Evolutionary conservation across 2,329 filamentous ascomycete genomes (phyloP).

Genomic region (Paraphoma chrysanthemicola): DNA sequence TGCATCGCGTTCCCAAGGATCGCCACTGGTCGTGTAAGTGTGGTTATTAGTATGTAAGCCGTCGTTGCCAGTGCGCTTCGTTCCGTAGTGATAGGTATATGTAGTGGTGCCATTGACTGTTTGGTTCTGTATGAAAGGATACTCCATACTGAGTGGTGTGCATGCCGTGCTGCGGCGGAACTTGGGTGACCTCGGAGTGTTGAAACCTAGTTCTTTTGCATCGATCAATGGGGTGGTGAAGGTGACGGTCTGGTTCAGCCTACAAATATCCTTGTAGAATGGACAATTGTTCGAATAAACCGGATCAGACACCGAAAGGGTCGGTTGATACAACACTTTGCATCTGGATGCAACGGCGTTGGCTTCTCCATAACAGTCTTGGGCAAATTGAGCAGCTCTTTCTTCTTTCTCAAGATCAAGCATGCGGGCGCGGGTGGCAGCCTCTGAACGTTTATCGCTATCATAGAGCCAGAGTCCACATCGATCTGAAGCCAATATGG

Average conservation of each 20-base stretch:
- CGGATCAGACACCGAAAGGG: not conserved
- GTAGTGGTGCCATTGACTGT: slow-evolving; percentile 6
- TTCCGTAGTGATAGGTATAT: slow-evolving; percentile 8
- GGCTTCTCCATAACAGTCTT: slow-evolving; percentile 1
- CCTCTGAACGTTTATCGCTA: not conserved
- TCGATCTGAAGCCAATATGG: not conserved
- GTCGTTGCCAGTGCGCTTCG: not conserved
- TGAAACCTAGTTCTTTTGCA: slow-evolving; percentile 5
- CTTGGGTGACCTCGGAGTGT: not conserved
- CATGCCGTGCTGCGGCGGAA: slow-evolving; percentile 2
- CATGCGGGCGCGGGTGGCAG: not conserved
- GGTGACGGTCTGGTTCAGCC: slow-evolving; percentile 2
- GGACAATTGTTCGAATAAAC: slow-evolving; percentile 1
- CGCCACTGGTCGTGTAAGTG: slow-evolving; percentile 4
- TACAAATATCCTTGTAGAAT: not conserved
- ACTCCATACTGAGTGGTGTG: slow-evolving; percentile 6
- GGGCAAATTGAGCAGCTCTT: slow-evolving; percentile 2
- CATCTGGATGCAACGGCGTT: not conserved
- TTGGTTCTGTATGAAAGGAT: slow-evolving; percentile 4
- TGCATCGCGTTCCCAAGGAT: slow-evolving; percentile 1
- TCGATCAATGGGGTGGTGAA: slow-evolving; percentile 2
- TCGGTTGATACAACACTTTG: not conserved
- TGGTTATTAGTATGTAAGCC: not conserved
- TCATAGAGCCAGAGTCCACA: slow-evolving; percentile 5
- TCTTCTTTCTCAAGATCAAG: slow-evolving; percentile 6